Evolutionary conservation across 768 basidiomycete genomes (phyloP), one percentile per base, ranked within the genome.

Genomic region (Termitomyces sp.): DNA sequence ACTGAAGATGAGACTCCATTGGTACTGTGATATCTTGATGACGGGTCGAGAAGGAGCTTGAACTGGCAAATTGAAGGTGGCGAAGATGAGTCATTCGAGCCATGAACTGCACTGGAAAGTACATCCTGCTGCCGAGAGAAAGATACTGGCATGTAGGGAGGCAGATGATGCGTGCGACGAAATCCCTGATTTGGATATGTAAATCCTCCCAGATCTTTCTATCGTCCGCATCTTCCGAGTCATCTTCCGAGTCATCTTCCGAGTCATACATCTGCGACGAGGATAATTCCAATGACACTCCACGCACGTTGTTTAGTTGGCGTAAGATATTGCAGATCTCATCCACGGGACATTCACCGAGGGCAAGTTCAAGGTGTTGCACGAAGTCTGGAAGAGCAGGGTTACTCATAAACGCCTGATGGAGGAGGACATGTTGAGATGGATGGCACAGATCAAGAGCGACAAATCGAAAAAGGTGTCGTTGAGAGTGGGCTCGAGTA

Each of bases 91-190:
- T 18, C 15, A 31, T 48, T n/a, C 8, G 46, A 45, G 12, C 22
- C 33, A 56, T 12, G 5, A 57, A 39, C 12, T n/a, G 7, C 15
- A 30, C 3, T 7, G 55, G 55, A 16, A 56, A 24, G 15, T 45
- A 15, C 39, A 48, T 22, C 7, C 6, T 9, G 2, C 31, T n/a
- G 36, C 46, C 24, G 18, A 57, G 13, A n/a, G 46, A 27, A 6
- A 57, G 34, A 48, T n/a, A 30, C n/a, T 57, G 55, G 37, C 55
- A 57, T 48, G 46, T 48, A n/a, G 46, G 45, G 36, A 48, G 46
- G 20, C 34, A 27, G 11, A 57, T 48, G 6, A 57, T 48, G 22
- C 36, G 46, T 37, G 13, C 11, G 18, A 56, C 11, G 27, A 20
- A 30, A 48, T 48, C 36, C 13, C 36, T 34, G 18, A 48, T 45